A percentile compares a stretch with the other conserved stretches of the same genome.
Evolutionary conservation across 352 stramenopile genomes (phyloP).

Genomic region (Saprolegnia parasitica): DNA sequence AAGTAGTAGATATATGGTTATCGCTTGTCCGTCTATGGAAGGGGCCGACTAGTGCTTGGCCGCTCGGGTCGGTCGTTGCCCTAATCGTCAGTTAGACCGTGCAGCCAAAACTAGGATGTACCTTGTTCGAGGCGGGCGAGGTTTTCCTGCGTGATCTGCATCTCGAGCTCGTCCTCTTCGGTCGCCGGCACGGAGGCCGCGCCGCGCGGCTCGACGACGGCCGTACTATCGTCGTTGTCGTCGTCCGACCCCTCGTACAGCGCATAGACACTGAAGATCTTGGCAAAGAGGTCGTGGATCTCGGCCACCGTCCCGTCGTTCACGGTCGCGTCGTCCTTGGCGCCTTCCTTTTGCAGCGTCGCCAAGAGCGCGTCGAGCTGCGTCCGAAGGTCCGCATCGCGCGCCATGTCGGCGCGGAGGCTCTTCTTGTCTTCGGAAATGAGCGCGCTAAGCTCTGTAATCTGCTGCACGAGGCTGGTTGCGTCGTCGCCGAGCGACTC

Average conservation of each 20-base stretch:
- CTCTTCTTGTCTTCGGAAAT: conserved; percentile 26
- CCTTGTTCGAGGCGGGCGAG: conserved; percentile 24
- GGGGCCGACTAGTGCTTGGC: neutral
- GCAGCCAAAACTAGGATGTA: neutral
- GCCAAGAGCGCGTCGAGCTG: conserved; percentile 13
- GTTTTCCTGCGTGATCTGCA: conserved; percentile 22
- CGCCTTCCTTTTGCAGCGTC: neutral
- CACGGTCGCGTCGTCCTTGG: neutral
- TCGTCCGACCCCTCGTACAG: neutral
- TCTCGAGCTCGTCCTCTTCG: conserved; percentile 10
- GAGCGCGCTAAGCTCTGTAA: neutral
- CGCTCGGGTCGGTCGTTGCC: conserved; percentile 15
- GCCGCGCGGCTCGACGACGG: neutral
- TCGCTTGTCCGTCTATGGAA: neutral
- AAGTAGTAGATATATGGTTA: neutral
- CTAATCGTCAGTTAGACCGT: neutral
- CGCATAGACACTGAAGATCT: conserved; percentile 25
- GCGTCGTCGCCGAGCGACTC: conserved; percentile 48
- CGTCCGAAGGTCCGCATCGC: conserved; percentile 11
- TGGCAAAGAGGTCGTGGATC: conserved; percentile 20
- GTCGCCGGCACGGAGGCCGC: neutral
- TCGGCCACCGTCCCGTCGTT: conserved; percentile 1
- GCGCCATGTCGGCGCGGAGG: neutral
- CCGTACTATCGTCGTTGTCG: neutral
- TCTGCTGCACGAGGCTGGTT: conserved; percentile 35